Evolutionary conservation across 768 basidiomycete genomes (phyloP).

Genomic region (Calocybe indica): DNA sequence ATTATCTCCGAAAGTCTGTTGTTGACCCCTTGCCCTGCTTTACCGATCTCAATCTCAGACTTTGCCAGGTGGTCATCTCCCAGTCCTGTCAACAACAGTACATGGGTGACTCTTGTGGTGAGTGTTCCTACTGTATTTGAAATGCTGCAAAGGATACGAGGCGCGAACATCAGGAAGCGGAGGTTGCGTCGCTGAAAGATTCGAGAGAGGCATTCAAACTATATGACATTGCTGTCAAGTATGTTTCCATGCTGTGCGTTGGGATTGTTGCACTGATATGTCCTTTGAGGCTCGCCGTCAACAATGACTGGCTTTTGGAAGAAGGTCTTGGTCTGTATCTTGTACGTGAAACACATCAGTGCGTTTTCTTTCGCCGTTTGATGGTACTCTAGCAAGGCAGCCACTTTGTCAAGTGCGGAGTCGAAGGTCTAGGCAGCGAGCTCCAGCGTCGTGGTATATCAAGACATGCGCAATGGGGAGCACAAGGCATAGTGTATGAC

Average conservation of each 20-base stretch:
- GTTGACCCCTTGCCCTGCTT: neutral
- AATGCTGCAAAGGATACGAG: neutral
- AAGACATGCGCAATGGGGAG: slow-evolving; percentile 67
- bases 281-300: slow-evolving; percentile 45
- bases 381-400: slow-evolving; percentile 50
- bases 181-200: slow-evolving; percentile 53
- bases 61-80: slow-evolving; percentile 57
- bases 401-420: slow-evolving; percentile 59
- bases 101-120: slow-evolving; percentile 67
- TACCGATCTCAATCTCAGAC: slow-evolving; percentile 2
- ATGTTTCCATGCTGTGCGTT: slow-evolving; percentile 10
- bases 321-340: slow-evolving; percentile 67
- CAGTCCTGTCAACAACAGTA: slow-evolving; percentile 61
- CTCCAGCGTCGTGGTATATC: slow-evolving; percentile 62
- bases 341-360: slow-evolving; percentile 22
- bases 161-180: slow-evolving; percentile 51
- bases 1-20: slow-evolving; percentile 51
- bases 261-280: neutral
- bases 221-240: slow-evolving; percentile 68
- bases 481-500: slow-evolving; percentile 63
- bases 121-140: slow-evolving; percentile 11
- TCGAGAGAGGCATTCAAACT: slow-evolving; percentile 55
- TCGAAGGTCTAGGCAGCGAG: slow-evolving; percentile 62
- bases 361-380: slow-evolving; percentile 1
- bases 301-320: slow-evolving; percentile 67